Percentiles rank a stretch among this genome's conserved stretches.
Evolutionary conservation across 192 early-diverging fungal species (phyloP).

Genomic region (Coemansia sp.): DNA sequence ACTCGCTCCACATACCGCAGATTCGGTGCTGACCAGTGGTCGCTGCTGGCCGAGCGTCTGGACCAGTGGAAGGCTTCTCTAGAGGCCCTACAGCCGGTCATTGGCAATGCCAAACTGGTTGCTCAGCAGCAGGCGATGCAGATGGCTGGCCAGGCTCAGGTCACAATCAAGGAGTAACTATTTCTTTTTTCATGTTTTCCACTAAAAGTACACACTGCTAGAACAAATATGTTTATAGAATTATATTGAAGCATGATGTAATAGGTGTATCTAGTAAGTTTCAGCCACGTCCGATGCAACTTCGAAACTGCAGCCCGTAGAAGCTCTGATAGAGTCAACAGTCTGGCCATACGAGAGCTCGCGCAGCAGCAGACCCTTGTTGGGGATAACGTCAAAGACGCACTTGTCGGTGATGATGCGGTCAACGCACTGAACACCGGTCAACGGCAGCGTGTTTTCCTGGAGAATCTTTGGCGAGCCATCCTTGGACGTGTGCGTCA

Average conservation of each 20-base stretch:
- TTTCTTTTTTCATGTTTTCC: too few relatives aligned
- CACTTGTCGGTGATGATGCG: constrained; percentile 68
- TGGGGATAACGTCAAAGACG: constrained; percentile 65
- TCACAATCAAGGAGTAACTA: constrained; percentile 35
- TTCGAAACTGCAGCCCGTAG: constrained; percentile 63
- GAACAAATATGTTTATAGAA: too few relatives aligned
- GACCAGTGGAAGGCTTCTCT: constrained; percentile 79
- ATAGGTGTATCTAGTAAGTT: constrained; percentile 23
- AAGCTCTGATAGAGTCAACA: constrained; percentile 62
- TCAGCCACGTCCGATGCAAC: constrained; percentile 52
- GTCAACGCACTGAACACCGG: constrained; percentile 64
- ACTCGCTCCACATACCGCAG: constrained; percentile 81
- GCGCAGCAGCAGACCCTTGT: constrained; percentile 59
- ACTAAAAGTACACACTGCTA: too few relatives aligned
- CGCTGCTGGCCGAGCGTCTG: constrained; percentile 60
- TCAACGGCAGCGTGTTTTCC: constrained; percentile 68
- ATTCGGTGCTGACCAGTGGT: constrained; percentile 83
- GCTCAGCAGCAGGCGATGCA: constrained; percentile 54
- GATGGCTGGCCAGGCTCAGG: constrained; percentile 27
- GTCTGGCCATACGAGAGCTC: constrained; percentile 63
- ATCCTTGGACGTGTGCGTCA: constrained; percentile 61
- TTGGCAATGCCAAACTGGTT: constrained; percentile 80
- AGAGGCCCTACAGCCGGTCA: constrained; percentile 77
- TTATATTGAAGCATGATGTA: not conserved
- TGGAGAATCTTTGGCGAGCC: constrained; percentile 73